Percentiles rank a stretch among this genome's conserved stretches.
phyloP scores from a whole-genome alignment of 2,329 filamentous ascomycete species.

The Alternaria solani region DNA sequence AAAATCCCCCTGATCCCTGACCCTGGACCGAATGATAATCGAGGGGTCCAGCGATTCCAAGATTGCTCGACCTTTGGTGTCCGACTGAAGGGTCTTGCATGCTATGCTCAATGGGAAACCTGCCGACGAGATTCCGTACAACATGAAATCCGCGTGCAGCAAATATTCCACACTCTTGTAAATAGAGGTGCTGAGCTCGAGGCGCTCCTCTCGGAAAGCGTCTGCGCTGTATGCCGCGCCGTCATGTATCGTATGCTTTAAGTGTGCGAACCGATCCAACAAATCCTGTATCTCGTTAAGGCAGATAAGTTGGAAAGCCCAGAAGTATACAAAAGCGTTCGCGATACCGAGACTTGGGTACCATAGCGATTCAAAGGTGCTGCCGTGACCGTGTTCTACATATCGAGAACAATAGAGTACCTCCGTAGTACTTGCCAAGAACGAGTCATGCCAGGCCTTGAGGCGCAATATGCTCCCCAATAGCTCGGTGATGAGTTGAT shows the following conservation, averaged over 20 bases:
- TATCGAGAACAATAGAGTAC: background rate
- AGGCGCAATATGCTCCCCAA: background rate
- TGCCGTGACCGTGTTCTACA: background rate
- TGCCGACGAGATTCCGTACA: background rate
- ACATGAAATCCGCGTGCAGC: background rate
- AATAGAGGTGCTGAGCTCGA: background rate
- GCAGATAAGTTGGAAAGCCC: background rate
- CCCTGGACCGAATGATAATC: background rate
- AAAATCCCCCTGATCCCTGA: background rate
- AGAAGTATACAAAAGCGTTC: background rate
- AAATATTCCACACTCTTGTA: conserved; percentile 2
- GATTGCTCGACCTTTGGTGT: background rate
- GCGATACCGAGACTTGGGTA: background rate
- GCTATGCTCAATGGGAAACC: background rate
- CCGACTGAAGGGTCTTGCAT: background rate
- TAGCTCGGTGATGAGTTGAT: background rate
- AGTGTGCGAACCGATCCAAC: background rate
- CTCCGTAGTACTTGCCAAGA: background rate
- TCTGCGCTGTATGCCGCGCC: background rate
- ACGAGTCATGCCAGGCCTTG: background rate
- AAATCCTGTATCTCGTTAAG: background rate
- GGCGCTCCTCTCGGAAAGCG: background rate
- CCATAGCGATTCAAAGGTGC: background rate
- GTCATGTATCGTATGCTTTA: background rate
- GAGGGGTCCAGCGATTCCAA: background rate